These are phyloP conservation scores for Candida taoyuanica DNA, from an alignment of 805 yeast species.

Conservation along the genomic window DNA sequence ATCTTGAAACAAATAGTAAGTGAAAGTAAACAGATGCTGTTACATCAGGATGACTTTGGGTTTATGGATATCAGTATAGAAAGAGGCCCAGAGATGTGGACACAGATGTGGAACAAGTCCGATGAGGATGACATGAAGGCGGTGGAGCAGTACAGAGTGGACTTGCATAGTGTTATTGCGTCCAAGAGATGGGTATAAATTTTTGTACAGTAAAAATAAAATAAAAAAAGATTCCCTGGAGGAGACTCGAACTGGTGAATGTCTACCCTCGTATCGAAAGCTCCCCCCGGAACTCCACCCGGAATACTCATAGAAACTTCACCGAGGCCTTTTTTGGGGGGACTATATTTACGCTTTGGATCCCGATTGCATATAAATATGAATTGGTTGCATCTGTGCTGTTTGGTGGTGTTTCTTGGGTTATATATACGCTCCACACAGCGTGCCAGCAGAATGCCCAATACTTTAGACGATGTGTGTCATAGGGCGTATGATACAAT, in stretches of 20 bases:
- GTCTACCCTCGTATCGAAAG: no score
- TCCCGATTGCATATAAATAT: no score
- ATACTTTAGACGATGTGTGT: constrained; percentile 5
- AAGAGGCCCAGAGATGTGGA: constrained; percentile 13
- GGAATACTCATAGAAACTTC: no score
- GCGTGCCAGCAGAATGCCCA: no score
- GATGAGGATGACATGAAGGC: constrained; percentile 15
- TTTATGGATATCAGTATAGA: constrained; percentile 6
- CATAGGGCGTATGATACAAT: constrained; percentile 3
- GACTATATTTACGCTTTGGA: no score
- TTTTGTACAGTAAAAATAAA: neutral
- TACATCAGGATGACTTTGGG: constrained; percentile 2
- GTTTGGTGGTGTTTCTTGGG: no score
- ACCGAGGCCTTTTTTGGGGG: no score
- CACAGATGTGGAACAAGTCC: constrained; percentile 16
- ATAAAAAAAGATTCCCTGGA: no score
- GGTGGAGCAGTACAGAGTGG: constrained; percentile 13
- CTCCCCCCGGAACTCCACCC: no score
- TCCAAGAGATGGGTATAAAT: neutral
- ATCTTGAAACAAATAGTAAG: constrained; percentile 8
- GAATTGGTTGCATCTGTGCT: no score
- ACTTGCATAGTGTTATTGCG: constrained; percentile 3
- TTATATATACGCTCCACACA: no score
- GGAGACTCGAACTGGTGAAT: no score
- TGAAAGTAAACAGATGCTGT: constrained; percentile 12